Percentiles rank a stretch among this genome's conserved stretches.
Conservation (phyloP, 371 early-diverging fungal genomes). For the Mucor irregularis region DNA sequence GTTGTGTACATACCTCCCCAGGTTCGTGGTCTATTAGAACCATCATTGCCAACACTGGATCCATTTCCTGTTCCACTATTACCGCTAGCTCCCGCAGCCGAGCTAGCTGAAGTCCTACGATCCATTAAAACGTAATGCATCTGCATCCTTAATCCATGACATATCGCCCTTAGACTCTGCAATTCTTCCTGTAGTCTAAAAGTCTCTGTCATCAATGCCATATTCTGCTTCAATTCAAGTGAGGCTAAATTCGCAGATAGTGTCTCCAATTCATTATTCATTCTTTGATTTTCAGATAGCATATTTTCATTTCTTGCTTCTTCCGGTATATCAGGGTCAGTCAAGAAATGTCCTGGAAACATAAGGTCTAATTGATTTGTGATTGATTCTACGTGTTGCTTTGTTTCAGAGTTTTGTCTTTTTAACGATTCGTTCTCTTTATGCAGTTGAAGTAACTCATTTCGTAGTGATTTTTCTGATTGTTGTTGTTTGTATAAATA, state of each 20-base stretch:
- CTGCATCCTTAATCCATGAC: constrained; percentile 69
- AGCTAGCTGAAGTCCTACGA: constrained; percentile 21
- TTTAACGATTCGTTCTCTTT: constrained; percentile 48
- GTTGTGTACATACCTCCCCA: constrained; percentile 35
- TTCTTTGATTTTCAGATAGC: constrained; percentile 53
- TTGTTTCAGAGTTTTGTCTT: constrained; percentile 41
- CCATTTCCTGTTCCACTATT: too few species aligned
- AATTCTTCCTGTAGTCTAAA: constrained; percentile 71
- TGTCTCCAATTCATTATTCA: constrained; percentile 61
- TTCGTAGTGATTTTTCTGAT: constrained; percentile 40
- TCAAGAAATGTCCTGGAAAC: constrained; percentile 41
- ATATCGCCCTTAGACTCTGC: constrained; percentile 61
- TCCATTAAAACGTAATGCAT: constrained; percentile 69
- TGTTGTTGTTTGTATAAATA: constrained; percentile 53
- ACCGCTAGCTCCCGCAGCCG: background rate
- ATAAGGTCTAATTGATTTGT: constrained; percentile 41
- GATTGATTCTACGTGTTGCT: constrained; percentile 42
- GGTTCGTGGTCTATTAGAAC: constrained; percentile 23
- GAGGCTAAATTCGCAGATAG: constrained; percentile 58
- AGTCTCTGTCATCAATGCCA: constrained; percentile 71
- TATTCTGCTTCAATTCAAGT: constrained; percentile 68
- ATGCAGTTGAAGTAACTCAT: constrained; percentile 47
- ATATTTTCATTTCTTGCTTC: constrained; percentile 26
- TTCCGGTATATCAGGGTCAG: constrained; percentile 24
- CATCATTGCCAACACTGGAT: too few species aligned